Evolutionary conservation across 148 eudicot genomes (phyloP), one percentile per base, ranked within the genome.

Genomic region (Persicaria tinctoria): DNA sequence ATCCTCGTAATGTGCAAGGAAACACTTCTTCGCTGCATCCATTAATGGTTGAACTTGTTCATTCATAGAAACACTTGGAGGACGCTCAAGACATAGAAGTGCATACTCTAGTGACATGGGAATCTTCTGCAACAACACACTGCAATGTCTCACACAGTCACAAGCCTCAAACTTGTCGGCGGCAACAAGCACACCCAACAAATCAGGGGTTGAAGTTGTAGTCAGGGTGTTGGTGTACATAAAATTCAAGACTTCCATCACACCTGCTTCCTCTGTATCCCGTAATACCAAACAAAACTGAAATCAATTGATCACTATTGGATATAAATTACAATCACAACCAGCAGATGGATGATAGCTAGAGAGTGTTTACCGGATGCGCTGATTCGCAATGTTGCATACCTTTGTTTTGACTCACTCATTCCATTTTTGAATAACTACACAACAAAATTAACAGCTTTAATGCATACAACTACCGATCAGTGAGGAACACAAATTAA

Each of bases 361-460:
- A 27, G 62, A n/a, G 23, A 20, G n/a, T 23, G 17, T 20, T 20
- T 18, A 56, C 62, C 62, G 17, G 62, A 56, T 56, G 62, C 8
- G 17, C 17, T n/a, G 27, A 56, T 17, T 56, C 93, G 86, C 73
- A 94, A 77, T 38, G 98, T 88, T 66, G 90, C 98, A 68, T 89
- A 91, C 79, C 93, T 85, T 81, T 91, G 93, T 77, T 91, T 96
- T 5, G 98, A 94, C 82, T 94, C 98, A 73, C 82, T 88, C 98
- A 91, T 94, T 51, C 97, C 98, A 80, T 91, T 91, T 64, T 97
- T 89, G 82, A 93, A 93, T 20, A 93, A 80, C 98, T 93, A 78
- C 85, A 86, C 49, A 20, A 20, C 23, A 20, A 20, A 0, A 20
- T 0, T 20, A 20, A 20, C 23, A 20, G 23, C 23, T 20, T 20